phyloP scores from a whole-genome alignment of 768 basidiomycete species.

The Boletus rubescentipes region DNA sequence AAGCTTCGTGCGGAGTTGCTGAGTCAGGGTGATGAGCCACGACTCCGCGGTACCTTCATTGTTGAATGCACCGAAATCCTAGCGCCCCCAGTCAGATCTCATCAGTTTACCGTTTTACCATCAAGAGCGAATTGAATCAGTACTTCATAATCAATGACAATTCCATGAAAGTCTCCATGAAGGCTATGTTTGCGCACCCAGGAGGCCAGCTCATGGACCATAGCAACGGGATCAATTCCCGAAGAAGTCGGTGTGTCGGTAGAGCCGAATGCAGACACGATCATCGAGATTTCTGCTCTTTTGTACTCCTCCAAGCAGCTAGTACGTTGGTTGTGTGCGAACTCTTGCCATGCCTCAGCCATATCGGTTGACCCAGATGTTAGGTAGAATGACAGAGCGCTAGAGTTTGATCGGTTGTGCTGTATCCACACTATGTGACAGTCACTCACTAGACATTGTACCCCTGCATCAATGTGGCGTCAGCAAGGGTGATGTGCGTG shows the following conservation, averaged over 20 bases:
- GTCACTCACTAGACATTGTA: constrained; percentile 34
- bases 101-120: background rate
- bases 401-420: constrained; percentile 2
- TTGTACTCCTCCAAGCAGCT: constrained; percentile 46
- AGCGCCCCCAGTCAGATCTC: background rate
- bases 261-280: constrained; percentile 53
- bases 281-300: constrained; percentile 52
- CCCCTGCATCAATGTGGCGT: constrained; percentile 19
- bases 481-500: background rate
- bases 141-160: constrained; percentile 53
- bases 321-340: constrained; percentile 38
- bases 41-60: constrained; percentile 31
- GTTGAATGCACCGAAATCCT: constrained; percentile 34
- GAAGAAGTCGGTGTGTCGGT: constrained; percentile 38
- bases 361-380: constrained; percentile 41
- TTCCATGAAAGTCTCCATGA: no score
- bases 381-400: constrained; percentile 42
- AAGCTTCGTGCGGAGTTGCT: constrained; percentile 28
- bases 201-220: constrained; percentile 41
- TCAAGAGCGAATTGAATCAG: background rate
- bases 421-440: background rate
- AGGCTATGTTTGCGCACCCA: constrained; percentile 45
- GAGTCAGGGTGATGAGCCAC: constrained; percentile 34
- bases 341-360: constrained; percentile 41
- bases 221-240: constrained; percentile 35